Base-by-base conservation (phyloP, 2,329 filamentous ascomycete species). In the Lasiodiplodia theobromae region DNA sequence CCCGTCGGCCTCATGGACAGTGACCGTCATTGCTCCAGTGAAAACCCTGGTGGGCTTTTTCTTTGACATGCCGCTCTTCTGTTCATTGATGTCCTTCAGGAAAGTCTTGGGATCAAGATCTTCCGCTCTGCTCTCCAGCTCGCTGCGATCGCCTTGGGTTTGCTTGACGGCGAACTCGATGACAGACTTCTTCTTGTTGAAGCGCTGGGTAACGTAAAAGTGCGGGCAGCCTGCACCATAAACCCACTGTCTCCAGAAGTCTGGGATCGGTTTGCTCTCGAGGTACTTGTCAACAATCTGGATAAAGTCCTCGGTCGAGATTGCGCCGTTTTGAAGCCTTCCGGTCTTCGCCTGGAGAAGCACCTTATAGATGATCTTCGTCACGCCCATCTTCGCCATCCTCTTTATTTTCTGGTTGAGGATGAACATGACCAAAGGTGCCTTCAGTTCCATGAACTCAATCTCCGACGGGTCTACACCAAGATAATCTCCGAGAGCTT, bases 181-280 rank as follows among this genome's bases (percentile, higher is more conserved):
- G 34, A 95, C 94, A 4, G 98, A 86, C 73, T 96, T 92, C 83
- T 99, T 99, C 83, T 98, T 98, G 77, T 99, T 99, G 82, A 99
- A 99, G 21, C 91, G 88, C 72, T 97, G 94, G 49, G 89, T 92
- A 60, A 97, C 92, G 60, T 91, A 86, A 73, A 99, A 97, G 52
- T 90, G 88, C 0, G 96, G 96, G 74, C 94, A 98, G 0, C 96
- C 96, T 18, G 93, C 90, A 12, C 92, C 91, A 71, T 91, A 88
- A 0, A 99, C 88, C 95, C 95, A 99, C 77, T 99, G 95, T 53
- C 90, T 89, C 86, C 96, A 98, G 77, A 99, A 98, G 16, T 69
- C 68, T 12, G 67, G 67, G 21, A 68, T 68, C n/a, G 67, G 67
- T 38, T 68, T 68, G 0, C 88, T 86, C 71, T 99, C 96, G 0